phyloP scores from a whole-genome alignment of 2,329 filamentous ascomycete species.

The Chaetomium olivaceum region DNA sequence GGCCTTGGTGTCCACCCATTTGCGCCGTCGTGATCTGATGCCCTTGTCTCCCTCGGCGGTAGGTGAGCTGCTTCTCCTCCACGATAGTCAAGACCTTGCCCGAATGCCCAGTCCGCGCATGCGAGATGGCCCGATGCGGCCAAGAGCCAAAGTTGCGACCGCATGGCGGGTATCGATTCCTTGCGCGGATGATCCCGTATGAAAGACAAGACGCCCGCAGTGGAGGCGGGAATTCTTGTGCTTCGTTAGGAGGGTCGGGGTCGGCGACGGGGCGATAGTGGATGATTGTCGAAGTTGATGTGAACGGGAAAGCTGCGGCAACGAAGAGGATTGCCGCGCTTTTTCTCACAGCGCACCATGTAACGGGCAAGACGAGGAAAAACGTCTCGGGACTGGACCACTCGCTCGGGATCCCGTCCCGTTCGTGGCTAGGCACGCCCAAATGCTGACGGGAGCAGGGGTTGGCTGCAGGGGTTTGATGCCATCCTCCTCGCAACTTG shows the following conservation, averaged over 20 bases:
- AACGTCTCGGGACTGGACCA: background rate
- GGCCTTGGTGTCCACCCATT: conserved; percentile 29
- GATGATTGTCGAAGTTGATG: background rate
- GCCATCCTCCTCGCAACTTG: background rate
- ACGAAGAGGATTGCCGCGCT: background rate
- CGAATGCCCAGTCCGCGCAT: conserved; percentile 17
- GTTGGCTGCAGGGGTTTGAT: conserved; percentile 5
- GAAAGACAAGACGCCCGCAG: background rate
- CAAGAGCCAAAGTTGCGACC: conserved; percentile 21
- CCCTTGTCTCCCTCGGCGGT: conserved; percentile 20
- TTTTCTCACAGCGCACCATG: background rate
- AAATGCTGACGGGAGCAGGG: conserved; percentile 12
- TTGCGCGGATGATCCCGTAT: background rate
- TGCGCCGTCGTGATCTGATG: conserved; percentile 16
- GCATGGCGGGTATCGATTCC: conserved; percentile 6
- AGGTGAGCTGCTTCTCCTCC: background rate
- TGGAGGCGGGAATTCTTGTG: background rate
- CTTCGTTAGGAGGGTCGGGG: too few relatives aligned
- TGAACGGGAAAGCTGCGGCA: background rate
- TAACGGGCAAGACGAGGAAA: conserved; percentile 5
- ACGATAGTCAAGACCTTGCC: conserved; percentile 12
- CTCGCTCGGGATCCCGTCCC: background rate
- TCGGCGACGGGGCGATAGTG: background rate
- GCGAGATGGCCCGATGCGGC: conserved; percentile 12
- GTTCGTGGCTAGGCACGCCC: conserved; percentile 14